Percentiles rank a stretch among this genome's conserved stretches.
Evolutionary conservation across 495 filamentous ascomycete species (phyloP).

Genomic region (Aspergillus saccharolyticus): DNA sequence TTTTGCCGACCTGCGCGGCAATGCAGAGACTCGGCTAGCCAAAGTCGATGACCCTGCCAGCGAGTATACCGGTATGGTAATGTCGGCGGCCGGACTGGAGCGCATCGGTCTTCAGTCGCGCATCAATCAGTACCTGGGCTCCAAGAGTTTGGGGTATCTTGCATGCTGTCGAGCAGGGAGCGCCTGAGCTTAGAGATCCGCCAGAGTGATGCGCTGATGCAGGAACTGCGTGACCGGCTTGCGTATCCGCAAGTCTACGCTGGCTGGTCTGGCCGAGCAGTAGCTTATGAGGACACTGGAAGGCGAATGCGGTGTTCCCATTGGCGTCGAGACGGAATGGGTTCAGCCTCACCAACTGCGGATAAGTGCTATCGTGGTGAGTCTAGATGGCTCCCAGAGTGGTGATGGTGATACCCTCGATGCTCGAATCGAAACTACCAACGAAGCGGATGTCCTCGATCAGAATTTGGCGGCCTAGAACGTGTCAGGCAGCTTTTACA

Average conservation of each 20-base stretch:
- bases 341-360: slow-evolving; percentile 6
- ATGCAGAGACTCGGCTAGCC: slow-evolving; percentile 68
- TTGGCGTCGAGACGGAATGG: slow-evolving; percentile 55
- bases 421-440: not conserved
- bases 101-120: slow-evolving; percentile 54
- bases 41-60: slow-evolving; percentile 67
- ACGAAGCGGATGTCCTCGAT: slow-evolving; percentile 12
- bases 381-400: slow-evolving; percentile 14
- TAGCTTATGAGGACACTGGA: slow-evolving; percentile 70
- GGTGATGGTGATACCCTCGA: slow-evolving; percentile 10
- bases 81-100: slow-evolving; percentile 71
- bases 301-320: slow-evolving; percentile 82
- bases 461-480: slow-evolving; percentile 14
- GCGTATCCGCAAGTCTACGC: slow-evolving; percentile 46
- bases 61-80: slow-evolving; percentile 61
- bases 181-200: slow-evolving; percentile 70
- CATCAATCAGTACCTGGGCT: slow-evolving; percentile 64
- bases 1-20: slow-evolving; percentile 71
- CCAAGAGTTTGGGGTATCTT: slow-evolving; percentile 60
- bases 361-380: slow-evolving; percentile 18
- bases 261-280: slow-evolving; percentile 63
- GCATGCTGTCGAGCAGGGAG: slow-evolving; percentile 81
- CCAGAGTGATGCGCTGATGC: slow-evolving; percentile 52
- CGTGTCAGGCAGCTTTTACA: too few relatives aligned
- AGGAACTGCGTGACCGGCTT: slow-evolving; percentile 47